phyloP scores from a whole-genome alignment of 2,329 filamentous ascomycete genomes.

The Trichoderma asperellum region DNA sequence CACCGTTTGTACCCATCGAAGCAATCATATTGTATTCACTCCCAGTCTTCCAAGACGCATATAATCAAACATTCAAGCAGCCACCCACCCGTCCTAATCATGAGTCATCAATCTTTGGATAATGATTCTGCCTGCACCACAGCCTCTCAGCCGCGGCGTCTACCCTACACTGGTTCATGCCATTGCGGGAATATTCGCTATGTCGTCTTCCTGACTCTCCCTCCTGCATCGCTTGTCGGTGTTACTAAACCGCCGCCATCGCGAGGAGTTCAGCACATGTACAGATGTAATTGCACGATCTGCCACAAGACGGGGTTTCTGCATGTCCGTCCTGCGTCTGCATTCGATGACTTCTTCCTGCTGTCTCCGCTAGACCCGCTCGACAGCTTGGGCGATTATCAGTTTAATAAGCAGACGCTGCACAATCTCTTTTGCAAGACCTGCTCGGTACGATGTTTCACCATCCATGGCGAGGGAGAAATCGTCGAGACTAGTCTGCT shows the following conservation, averaged over 20 bases:
- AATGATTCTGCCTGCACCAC: neutral
- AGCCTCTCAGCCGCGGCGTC: conserved; percentile 17
- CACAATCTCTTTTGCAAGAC: conserved; percentile 53
- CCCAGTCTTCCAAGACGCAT: neutral
- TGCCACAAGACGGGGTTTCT: conserved; percentile 54
- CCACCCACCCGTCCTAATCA: neutral
- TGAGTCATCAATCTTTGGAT: neutral
- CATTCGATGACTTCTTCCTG: conserved; percentile 51
- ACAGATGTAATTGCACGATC: conserved; percentile 53
- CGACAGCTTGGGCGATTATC: conserved; percentile 48
- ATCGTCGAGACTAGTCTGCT: conserved; percentile 34
- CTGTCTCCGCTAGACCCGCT: conserved; percentile 47
- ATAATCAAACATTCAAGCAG: neutral
- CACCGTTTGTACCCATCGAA: neutral
- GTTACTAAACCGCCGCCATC: conserved; percentile 30
- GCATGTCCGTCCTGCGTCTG: conserved; percentile 46
- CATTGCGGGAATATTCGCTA: conserved; percentile 52
- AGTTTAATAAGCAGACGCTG: conserved; percentile 37
- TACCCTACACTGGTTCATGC: conserved; percentile 47
- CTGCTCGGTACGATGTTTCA: conserved; percentile 52
- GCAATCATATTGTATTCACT: neutral
- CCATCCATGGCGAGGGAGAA: conserved; percentile 43
- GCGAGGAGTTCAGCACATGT: conserved; percentile 34
- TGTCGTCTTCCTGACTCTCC: conserved; percentile 49
- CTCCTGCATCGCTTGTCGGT: conserved; percentile 33